Evolutionary conservation across 2,329 filamentous ascomycete species (phyloP), one percentile per base, ranked within the genome.

Genomic region (Aspergillus japonicus): DNA sequence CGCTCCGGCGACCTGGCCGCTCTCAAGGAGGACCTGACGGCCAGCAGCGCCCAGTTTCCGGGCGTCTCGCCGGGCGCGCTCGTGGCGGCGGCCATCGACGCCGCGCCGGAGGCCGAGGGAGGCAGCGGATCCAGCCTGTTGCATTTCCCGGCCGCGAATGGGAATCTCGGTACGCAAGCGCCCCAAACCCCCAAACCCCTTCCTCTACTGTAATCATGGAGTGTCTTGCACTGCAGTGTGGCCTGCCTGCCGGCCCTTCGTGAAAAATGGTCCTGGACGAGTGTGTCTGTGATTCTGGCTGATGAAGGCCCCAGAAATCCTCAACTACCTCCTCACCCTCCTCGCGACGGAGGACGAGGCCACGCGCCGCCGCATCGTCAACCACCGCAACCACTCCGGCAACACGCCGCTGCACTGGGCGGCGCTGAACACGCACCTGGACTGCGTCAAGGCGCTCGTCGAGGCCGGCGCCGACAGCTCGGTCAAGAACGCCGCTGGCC

Each of bases 391-490:
- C 71, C 81, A 87, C 62, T 89, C 90, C 50, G 93, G 92, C 49
- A 98, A 97, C 79, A 97, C 94, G 0, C 86, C 92, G 0, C 81
- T 99, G 59, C 95, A 99, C 78, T 98, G 93, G 93, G 94, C 94
- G 0, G 90, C 92, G 0, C 80, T 97, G 57, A 95, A 96, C 57
- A 93, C 93, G 1, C 93, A 97, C 70, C 80, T 98, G 3, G 85
- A 88, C 5, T 85, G 87, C 3, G 91, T 96, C 6, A 90, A 93
- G 79, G 78, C 87, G 0, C 83, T 99, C 12, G 82, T 96, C 2
- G 86, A 87, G 49, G 81, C 86, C 2, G 92, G 92, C 2, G 92
- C 92, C 1, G 89, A 92, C 60, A 87, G 92, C 4, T 87, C 87
- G 11, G 79, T 92, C 33, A 88, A 88, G 70, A 98, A 98, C 73